Base-by-base conservation (phyloP, 176 grass and related monocot genomes). In the Lolium rigidum region DNA sequence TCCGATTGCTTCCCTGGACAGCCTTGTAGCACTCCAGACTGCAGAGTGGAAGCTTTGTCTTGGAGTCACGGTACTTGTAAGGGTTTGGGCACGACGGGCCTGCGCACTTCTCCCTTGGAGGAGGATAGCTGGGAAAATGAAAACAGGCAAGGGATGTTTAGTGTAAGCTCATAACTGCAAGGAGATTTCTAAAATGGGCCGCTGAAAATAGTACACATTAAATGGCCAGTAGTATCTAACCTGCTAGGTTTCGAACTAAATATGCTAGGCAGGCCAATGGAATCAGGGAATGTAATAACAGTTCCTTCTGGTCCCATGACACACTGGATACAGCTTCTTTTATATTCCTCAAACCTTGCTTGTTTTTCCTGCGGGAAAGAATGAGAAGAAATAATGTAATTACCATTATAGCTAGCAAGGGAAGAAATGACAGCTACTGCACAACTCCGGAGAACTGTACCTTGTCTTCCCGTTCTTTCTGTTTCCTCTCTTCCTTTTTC, bases 41-140 rank as follows among this genome's bases (percentile, higher is more conserved):
- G 87, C 97, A 99, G 21, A 99, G 85, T 0, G 97, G 97, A 64
- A 99, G 84, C 48, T 90, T 95, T 8, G 97, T 91, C 87, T 99
- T 94, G 26, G 97, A 94, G 66, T 99, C 94, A 0, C 94, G 90
- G 69, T 99, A 99, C 83, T 96, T 99, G 94, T 99, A 99, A 4
- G 92, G 82, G 41, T 96, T 99, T 87, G 90, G 74, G 86, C 97
- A 99, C 0, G 37, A 86, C 10, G 97, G 97, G 10, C 85, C 97
- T 25, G 94, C 97, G 12, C 97, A 99, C 82, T 94, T 99, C 94
- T 96, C 97, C 82, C 97, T 90, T 37, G 97, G 90, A 80, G 97
- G 97, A 44, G 97, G 97, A 86, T 99, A 99, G 86, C 97, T 99
- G 84, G 18, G 9, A 49, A 39, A 74, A 87, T 69, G 38, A 81